phyloP scores from a whole-genome alignment of 2,329 filamentous ascomycete genomes.

The Cryphonectria nitschkei region DNA sequence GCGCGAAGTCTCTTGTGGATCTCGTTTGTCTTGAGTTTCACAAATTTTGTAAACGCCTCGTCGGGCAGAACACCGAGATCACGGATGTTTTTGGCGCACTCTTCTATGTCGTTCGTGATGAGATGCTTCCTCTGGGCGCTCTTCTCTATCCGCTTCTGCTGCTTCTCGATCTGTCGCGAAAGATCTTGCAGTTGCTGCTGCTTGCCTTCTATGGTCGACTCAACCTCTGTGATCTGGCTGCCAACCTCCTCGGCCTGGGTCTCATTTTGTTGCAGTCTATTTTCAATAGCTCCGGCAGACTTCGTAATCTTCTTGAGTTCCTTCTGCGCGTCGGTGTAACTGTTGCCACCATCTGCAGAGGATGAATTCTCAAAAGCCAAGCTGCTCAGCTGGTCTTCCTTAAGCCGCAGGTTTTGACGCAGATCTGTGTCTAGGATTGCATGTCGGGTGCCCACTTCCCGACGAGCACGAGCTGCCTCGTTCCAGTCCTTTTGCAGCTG shows the following conservation, averaged over 20 bases:
- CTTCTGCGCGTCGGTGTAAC: constrained; percentile 76
- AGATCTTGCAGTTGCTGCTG: constrained; percentile 77
- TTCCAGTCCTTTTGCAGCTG: constrained; percentile 77
- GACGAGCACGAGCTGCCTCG: constrained; percentile 71
- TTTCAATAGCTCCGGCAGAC: constrained; percentile 66
- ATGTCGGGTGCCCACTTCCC: constrained; percentile 80
- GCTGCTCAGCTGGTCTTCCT: constrained; percentile 82
- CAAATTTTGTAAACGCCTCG: constrained; percentile 90
- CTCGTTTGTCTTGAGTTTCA: constrained; percentile 77
- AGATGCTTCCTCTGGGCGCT: constrained; percentile 86
- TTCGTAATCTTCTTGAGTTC: constrained; percentile 80
- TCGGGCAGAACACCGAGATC: constrained; percentile 92
- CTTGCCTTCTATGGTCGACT: constrained; percentile 61
- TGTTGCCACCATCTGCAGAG: constrained; percentile 63
- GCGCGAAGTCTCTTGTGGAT: constrained; percentile 77
- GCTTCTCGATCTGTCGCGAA: constrained; percentile 76
- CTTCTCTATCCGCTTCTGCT: constrained; percentile 90
- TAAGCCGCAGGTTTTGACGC: constrained; percentile 84
- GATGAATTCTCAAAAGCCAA: constrained; percentile 68
- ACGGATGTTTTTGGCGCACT: constrained; percentile 86
- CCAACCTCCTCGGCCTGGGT: constrained; percentile 62
- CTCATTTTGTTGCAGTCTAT: constrained; percentile 76
- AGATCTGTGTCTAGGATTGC: constrained; percentile 84
- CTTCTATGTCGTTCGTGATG: constrained; percentile 74
- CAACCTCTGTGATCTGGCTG: constrained; percentile 58